Evolutionary conservation across 1,284 basidiomycete species (phyloP).

Genomic region (Tilletia walkeri): DNA sequence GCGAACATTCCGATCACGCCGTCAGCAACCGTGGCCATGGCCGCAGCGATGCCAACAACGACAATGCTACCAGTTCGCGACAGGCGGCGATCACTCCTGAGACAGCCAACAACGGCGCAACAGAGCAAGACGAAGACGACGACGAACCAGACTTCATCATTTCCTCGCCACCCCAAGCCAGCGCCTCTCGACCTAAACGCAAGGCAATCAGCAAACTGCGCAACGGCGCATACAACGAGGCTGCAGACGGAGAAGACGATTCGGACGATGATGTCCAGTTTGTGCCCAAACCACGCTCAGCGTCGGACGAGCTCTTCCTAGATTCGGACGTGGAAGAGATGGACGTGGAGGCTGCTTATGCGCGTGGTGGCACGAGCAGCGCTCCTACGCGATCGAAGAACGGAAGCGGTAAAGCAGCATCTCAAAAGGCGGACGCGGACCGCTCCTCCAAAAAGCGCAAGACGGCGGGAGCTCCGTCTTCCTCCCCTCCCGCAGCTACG

Average conservation of each 20-base stretch:
- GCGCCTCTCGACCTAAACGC: conserved; percentile 6
- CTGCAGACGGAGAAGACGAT: neutral
- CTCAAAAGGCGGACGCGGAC: neutral
- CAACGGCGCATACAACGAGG: conserved; percentile 15
- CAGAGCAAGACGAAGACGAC: conserved; percentile 7
- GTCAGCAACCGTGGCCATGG: too few species aligned
- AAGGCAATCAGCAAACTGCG: conserved; percentile 11
- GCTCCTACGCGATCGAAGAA: neutral
- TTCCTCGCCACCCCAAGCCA: conserved; percentile 20
- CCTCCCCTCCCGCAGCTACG: neutral
- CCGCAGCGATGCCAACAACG: too few species aligned
- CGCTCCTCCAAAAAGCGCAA: neutral
- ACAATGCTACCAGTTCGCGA: too few species aligned
- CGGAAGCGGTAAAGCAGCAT: neutral
- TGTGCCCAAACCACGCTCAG: neutral
- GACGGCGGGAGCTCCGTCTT: neutral
- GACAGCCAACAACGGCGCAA: neutral
- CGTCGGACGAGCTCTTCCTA: neutral
- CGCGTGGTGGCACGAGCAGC: neutral
- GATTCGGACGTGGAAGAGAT: conserved; percentile 14
- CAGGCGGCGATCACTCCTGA: too few species aligned
- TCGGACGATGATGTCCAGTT: conserved; percentile 11
- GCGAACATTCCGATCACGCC: too few species aligned
- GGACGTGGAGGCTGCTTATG: neutral
- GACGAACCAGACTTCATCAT: conserved; percentile 25